Conservation (phyloP, 768 basidiomycete genomes). For the Termitomyces sp. region DNA sequence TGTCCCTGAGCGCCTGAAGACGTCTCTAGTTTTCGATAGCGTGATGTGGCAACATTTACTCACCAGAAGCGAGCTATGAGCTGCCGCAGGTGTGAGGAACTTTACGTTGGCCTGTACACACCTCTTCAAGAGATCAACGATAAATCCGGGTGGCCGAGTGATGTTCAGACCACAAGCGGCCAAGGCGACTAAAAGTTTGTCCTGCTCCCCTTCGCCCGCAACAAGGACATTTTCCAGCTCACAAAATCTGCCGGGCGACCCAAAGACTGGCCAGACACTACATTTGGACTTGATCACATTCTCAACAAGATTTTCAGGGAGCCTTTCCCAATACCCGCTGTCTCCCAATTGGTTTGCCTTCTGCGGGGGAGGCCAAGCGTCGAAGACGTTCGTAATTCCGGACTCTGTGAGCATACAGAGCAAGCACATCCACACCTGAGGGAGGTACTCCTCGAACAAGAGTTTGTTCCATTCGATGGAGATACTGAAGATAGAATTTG, state of each 20-base stretch:
- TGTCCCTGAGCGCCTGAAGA: slow-evolving; percentile 13
- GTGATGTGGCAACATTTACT: slow-evolving; percentile 3
- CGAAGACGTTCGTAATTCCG: slow-evolving; percentile 26
- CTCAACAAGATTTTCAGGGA: slow-evolving; percentile 27
- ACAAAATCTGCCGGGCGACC: not conserved
- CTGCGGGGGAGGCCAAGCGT: slow-evolving; percentile 36
- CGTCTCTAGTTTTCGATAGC: not conserved
- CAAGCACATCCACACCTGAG: slow-evolving; percentile 36
- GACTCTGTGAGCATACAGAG: slow-evolving; percentile 27
- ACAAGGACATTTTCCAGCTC: slow-evolving; percentile 21
- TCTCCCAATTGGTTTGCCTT: slow-evolving; percentile 30
- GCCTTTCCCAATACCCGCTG: slow-evolving; percentile 31
- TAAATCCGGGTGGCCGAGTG: slow-evolving; percentile 30
- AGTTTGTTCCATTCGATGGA: slow-evolving; percentile 45
- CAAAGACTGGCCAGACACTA: slow-evolving; percentile 33
- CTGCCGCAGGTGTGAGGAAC: slow-evolving; percentile 24
- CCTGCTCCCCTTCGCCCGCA: slow-evolving; percentile 17
- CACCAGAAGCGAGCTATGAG: slow-evolving; percentile 27
- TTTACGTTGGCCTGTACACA: slow-evolving; percentile 2
- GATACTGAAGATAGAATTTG: slow-evolving; percentile 24
- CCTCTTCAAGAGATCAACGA: slow-evolving; percentile 23
- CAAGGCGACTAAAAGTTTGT: slow-evolving; percentile 24
- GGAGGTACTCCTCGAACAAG: slow-evolving; percentile 42
- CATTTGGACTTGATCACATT: slow-evolving; percentile 20
- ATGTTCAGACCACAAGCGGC: slow-evolving; percentile 29